Evolutionary conservation across 1,139 yeast genomes (phyloP), one percentile per base, ranked within the genome.

Genomic region (Saccharomyces uvarum): DNA sequence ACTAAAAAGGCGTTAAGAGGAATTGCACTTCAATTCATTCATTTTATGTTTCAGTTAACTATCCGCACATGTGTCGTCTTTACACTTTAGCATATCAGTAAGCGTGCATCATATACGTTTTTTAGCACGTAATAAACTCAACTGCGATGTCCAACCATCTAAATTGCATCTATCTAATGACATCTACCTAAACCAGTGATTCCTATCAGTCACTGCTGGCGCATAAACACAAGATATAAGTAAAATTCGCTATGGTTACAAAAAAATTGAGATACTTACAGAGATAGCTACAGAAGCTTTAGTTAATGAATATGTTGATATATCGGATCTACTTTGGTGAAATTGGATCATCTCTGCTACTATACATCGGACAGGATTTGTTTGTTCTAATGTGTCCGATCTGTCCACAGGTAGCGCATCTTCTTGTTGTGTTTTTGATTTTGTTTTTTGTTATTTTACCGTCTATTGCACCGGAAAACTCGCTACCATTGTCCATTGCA

Each of bases 381-480:
- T 89, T 90, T 8, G 98, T 91, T 66, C 95, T 79, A 59, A 91
- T 93, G 70, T 93, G 99, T 0, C 98, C 99, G 63, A 87, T 79
- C 2, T 93, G 95, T 28, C 98, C 98, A 77, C 98, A 93, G 1
- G 95, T 86, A 4, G 95, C 90, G 73, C 98, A 93, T 65, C 89
- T 80, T 67, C 98, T 77, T 6, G 88, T 84, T 1, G 88, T 88
- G 54, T 90, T 83, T 67, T 88, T 88, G 13, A 38, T 14, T 19
- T 48, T 48, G 27, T 14, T 47, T 11, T 6, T 38, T 4, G 44
- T 11, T 38, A 19, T 19, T 38, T 38, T 38, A 11, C 44, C 44
- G 24, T 38, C 44, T 4, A 19, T 19, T 19, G 19, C 24, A 16
- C 44, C n/a, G n/a, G 7, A 86, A 87, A 16, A 16, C 21, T 27